Evolutionary conservation across 2,329 filamentous ascomycete genomes (phyloP).

Genomic region (Anisogramma anomala): DNA sequence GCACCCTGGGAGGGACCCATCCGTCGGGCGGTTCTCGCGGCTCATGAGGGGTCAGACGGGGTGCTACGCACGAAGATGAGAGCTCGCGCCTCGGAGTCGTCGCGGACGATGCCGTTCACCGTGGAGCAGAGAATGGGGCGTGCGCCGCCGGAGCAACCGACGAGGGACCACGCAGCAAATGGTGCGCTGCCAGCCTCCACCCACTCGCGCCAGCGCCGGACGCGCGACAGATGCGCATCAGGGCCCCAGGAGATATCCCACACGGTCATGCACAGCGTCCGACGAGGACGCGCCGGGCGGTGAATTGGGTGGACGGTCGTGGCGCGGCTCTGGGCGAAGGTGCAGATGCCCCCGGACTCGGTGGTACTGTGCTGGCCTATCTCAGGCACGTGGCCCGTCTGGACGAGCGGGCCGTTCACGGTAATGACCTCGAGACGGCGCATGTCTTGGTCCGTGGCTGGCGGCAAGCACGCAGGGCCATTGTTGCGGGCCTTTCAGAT

Average conservation of each 20-base stretch:
- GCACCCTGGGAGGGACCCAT: constrained; percentile 23
- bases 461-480: constrained; percentile 5
- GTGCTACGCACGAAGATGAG: constrained; percentile 23
- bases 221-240: constrained; percentile 27
- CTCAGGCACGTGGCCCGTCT: constrained; percentile 1
- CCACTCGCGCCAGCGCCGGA: too few species aligned
- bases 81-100: constrained; percentile 29
- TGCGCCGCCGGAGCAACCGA: constrained; percentile 27
- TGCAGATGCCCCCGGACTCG: constrained; percentile 20
- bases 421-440: constrained; percentile 5
- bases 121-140: constrained; percentile 33
- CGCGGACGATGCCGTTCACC: constrained; percentile 30
- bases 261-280: constrained; percentile 32
- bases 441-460: constrained; percentile 10
- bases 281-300: constrained; percentile 22
- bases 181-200: constrained; percentile 12
- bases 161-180: constrained; percentile 31
- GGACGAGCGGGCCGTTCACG: constrained; percentile 3
- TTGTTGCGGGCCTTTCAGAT: background rate
- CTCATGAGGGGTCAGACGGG: background rate
- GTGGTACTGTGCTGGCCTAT: too few species aligned
- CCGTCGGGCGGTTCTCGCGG: too few species aligned
- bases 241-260: constrained; percentile 37
- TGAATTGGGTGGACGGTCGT: constrained; percentile 23
- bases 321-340: constrained; percentile 21